A percentile compares a stretch with the other conserved stretches of the same genome.
Evolutionary conservation across 1,139 yeast species (phyloP).

Genomic region (Candida labiduridarum): DNA sequence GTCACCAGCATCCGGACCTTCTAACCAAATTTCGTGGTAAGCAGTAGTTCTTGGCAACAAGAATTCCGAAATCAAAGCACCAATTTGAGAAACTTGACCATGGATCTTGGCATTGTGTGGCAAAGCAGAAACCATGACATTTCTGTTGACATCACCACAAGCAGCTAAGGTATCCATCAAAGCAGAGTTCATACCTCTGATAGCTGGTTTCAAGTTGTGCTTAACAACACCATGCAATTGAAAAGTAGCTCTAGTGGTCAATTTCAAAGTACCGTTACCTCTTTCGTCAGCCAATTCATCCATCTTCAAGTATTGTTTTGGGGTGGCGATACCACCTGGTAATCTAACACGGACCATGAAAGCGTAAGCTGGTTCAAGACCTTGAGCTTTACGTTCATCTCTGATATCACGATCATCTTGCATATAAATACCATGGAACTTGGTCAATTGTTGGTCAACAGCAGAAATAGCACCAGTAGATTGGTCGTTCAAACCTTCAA

Average conservation of each 20-base stretch:
- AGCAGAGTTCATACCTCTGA: conserved; percentile 89
- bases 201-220: conserved; percentile 84
- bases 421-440: conserved; percentile 98
- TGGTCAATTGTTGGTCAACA: conserved; percentile 91
- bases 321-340: conserved; percentile 91
- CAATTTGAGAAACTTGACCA: conserved; percentile 65
- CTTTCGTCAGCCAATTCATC: conserved; percentile 80
- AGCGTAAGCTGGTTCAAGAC: conserved; percentile 91
- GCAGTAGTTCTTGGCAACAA: conserved; percentile 92
- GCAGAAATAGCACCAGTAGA: conserved; percentile 92
- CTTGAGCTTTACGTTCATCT: conserved; percentile 88
- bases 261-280: conserved; percentile 92
- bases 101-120: conserved; percentile 87
- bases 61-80: conserved; percentile 73
- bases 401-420: conserved; percentile 98
- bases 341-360: conserved; percentile 96
- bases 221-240: conserved; percentile 95
- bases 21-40: conserved; percentile 95
- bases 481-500: conserved; percentile 77
- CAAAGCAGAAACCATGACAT: conserved; percentile 87
- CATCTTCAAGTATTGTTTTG: conserved; percentile 84
- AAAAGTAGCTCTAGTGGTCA: conserved; percentile 96
- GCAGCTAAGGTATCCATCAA: conserved; percentile 96
- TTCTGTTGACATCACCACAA: conserved; percentile 98
- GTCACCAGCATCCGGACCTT: conserved; percentile 80